These are phyloP conservation scores for Yamadazyma ubonensis DNA, from an alignment of 805 yeast genomes.

Conservation along the genomic window DNA sequence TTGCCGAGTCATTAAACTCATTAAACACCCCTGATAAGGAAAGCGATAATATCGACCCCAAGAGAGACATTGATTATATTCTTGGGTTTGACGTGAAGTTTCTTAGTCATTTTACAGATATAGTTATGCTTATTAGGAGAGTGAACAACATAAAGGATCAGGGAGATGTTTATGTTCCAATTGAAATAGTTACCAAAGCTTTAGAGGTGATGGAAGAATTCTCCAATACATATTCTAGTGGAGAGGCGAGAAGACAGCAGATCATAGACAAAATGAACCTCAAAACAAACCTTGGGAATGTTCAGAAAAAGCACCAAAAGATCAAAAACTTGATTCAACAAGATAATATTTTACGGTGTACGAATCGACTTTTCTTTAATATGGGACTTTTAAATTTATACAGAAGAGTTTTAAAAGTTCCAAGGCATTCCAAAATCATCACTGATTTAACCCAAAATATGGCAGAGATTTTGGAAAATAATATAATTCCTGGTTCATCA, in stretches of 20 bases:
- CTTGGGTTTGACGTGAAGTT: constrained; percentile 66
- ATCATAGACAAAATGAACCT: constrained; percentile 21
- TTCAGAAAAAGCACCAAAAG: constrained; percentile 5
- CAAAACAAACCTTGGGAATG: neutral
- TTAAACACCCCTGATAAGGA: constrained; percentile 19
- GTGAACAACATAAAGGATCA: constrained; percentile 18
- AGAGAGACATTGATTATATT: constrained; percentile 55
- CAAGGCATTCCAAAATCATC: constrained; percentile 45
- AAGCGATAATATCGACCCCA: constrained; percentile 18
- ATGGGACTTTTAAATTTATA: constrained; percentile 57
- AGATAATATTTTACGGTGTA: constrained; percentile 39
- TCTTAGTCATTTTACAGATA: constrained; percentile 55
- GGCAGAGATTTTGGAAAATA: constrained; percentile 31
- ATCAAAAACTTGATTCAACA: constrained; percentile 24
- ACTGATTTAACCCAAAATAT: constrained; percentile 48
- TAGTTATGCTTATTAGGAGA: constrained; percentile 35
- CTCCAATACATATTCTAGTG: constrained; percentile 20
- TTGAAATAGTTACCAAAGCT: constrained; percentile 21
- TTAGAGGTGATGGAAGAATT: constrained; percentile 28
- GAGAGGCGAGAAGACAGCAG: constrained; percentile 27
- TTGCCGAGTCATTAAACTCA: constrained; percentile 16
- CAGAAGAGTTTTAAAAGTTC: constrained; percentile 51
- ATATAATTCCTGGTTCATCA: constrained; percentile 46
- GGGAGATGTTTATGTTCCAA: constrained; percentile 16
- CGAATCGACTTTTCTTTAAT: constrained; percentile 52